Conservation (phyloP, 495 filamentous ascomycete genomes). For the Penicillium daleae region DNA sequence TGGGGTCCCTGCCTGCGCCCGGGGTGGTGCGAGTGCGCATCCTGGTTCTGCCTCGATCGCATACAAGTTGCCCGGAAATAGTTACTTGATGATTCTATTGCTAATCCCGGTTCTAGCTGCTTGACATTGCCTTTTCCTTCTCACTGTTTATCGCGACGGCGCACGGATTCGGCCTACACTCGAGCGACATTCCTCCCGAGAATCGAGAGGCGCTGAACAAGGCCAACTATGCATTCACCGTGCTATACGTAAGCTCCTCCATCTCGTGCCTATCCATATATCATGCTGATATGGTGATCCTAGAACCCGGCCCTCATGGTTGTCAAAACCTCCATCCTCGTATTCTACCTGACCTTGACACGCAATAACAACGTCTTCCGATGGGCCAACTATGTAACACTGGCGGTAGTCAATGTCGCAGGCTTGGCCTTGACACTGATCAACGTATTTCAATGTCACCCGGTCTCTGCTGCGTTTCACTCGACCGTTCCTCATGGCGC, state of each 20-base stretch:
- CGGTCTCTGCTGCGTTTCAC: constrained; percentile 64
- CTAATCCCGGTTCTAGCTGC: constrained; percentile 43
- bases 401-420: constrained; percentile 74
- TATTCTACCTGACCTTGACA: constrained; percentile 83
- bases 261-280: background rate
- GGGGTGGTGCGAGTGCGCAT: constrained; percentile 5
- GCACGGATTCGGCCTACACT: constrained; percentile 78
- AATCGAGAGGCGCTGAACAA: constrained; percentile 58
- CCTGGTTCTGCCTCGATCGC: background rate
- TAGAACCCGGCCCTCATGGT: constrained; percentile 82
- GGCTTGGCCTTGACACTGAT: constrained; percentile 80
- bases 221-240: constrained; percentile 79
- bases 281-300: constrained; percentile 6
- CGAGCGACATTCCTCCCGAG: constrained; percentile 57
- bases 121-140: constrained; percentile 77
- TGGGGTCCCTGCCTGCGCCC: constrained; percentile 24
- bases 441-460: constrained; percentile 89
- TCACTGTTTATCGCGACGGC: constrained; percentile 73
- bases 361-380: constrained; percentile 73
- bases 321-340: constrained; percentile 85
- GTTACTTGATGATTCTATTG: background rate
- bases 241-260: constrained; percentile 69
- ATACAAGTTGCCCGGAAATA: background rate
- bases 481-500: constrained; percentile 46
- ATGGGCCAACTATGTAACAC: constrained; percentile 68